phyloP scores from a whole-genome alignment of 176 grass and related monocot genomes.

The Oryza meridionalis region DNA sequence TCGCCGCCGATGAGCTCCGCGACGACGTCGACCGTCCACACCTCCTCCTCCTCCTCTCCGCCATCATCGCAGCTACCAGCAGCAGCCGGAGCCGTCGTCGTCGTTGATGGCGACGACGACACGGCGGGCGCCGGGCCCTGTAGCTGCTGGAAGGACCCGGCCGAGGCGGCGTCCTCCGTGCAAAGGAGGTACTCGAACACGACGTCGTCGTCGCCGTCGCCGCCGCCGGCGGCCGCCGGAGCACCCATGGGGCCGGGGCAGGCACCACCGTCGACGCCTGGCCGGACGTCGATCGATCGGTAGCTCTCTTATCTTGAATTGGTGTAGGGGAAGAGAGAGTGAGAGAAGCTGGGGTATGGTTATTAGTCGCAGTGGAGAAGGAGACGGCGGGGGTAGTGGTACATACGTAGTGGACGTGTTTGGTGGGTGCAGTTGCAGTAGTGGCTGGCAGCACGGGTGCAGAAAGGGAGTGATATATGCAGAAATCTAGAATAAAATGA shows the following conservation, averaged over 20 bases:
- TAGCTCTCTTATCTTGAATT: neutral
- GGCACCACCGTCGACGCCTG: neutral
- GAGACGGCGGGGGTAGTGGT: neutral
- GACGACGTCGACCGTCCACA: neutral
- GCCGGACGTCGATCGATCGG: neutral
- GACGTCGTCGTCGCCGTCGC: neutral
- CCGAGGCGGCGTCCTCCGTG: conserved; percentile 20
- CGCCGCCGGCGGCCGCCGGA: neutral
- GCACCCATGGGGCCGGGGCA: neutral
- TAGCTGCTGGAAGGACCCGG: neutral
- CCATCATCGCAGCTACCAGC: neutral
- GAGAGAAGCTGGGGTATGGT: neutral
- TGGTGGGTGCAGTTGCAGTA: neutral
- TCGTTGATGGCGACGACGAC: no score
- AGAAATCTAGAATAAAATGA: no score
- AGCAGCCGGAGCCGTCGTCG: neutral
- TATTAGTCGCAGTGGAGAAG: neutral
- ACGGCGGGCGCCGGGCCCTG: neutral
- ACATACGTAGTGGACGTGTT: neutral
- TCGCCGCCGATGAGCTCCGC: conserved; percentile 26
- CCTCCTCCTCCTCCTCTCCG: conserved; percentile 2
- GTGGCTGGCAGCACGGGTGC: neutral
- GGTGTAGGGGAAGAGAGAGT: neutral
- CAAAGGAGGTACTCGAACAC: conserved; percentile 29
- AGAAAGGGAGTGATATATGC: neutral